Percentiles rank a stretch among this genome's conserved stretches.
Evolutionary conservation across 2,329 filamentous ascomycete genomes (phyloP).

Genomic region (Microdochium bolleyi): DNA sequence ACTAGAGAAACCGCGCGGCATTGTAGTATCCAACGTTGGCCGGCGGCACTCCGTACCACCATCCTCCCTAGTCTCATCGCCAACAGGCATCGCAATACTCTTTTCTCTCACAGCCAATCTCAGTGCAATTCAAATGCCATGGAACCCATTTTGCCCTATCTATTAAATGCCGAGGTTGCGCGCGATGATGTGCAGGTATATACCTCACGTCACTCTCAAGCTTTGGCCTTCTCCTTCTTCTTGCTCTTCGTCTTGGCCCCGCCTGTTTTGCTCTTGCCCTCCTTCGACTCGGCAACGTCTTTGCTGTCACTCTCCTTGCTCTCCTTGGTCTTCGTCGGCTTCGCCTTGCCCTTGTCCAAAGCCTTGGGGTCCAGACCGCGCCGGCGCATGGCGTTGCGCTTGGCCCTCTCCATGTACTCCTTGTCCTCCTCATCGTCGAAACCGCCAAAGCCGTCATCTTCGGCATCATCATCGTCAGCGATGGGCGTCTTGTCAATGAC

Average conservation of each 20-base stretch:
- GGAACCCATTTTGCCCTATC: background rate
- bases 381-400: slow-evolving; percentile 63
- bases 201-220: background rate
- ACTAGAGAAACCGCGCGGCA: too few relatives aligned
- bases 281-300: slow-evolving; percentile 8
- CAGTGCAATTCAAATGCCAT: too few relatives aligned
- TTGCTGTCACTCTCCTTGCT: slow-evolving; percentile 3
- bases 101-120: too few relatives aligned
- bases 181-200: background rate
- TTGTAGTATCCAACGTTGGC: too few relatives aligned
- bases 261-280: slow-evolving; percentile 16
- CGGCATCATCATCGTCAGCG: slow-evolving; percentile 29
- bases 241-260: slow-evolving; percentile 4
- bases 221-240: slow-evolving; percentile 29
- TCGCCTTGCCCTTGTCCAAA: slow-evolving; percentile 31
- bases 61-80: too few relatives aligned
- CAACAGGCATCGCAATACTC: too few relatives aligned
- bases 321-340: slow-evolving; percentile 3
- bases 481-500: slow-evolving; percentile 65
- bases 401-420: slow-evolving; percentile 64
- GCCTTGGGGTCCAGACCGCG: slow-evolving; percentile 67
- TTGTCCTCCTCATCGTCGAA: slow-evolving; percentile 70
- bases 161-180: background rate
- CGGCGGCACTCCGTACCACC: too few relatives aligned
- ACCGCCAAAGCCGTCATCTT: slow-evolving; percentile 55